Evolutionary conservation across 2,329 filamentous ascomycete species (phyloP).

Genomic region (Botryotinia globosa): DNA sequence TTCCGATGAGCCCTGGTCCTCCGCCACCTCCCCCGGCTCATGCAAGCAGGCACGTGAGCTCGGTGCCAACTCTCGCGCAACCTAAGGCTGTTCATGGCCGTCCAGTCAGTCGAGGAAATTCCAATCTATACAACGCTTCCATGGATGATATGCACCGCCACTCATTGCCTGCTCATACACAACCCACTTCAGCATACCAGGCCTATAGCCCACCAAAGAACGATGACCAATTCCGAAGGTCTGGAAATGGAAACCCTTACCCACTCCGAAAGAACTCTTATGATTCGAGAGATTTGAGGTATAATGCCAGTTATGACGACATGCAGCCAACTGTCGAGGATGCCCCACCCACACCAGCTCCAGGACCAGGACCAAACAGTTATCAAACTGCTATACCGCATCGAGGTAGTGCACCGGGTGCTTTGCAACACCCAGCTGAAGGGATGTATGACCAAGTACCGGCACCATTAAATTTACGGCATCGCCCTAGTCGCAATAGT

Average conservation of each 20-base stretch:
- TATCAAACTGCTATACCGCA: constrained; percentile 23
- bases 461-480: constrained; percentile 36
- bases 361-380: constrained; percentile 18
- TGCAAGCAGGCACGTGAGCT: constrained; percentile 31
- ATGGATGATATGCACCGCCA: constrained; percentile 29
- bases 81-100: constrained; percentile 9
- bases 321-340: constrained; percentile 50
- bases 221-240: constrained; percentile 31
- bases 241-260: constrained; percentile 27
- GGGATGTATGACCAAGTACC: constrained; percentile 36
- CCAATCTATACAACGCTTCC: constrained; percentile 28
- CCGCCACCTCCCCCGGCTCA: constrained; percentile 39
- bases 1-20: constrained; percentile 38
- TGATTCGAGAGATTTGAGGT: constrained; percentile 37
- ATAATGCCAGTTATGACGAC: constrained; percentile 42
- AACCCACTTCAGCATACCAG: constrained; percentile 32
- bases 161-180: constrained; percentile 32
- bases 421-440: constrained; percentile 26
- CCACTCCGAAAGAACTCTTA: constrained; percentile 39
- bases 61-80: constrained; percentile 23
- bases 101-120: constrained; percentile 18
- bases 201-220: constrained; percentile 32
- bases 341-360: constrained; percentile 37
- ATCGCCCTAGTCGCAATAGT: constrained; percentile 34
- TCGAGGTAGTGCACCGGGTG: constrained; percentile 27